phyloP scores from a whole-genome alignment of 1,139 yeast genomes.

The Zygoascus meyerae region DNA sequence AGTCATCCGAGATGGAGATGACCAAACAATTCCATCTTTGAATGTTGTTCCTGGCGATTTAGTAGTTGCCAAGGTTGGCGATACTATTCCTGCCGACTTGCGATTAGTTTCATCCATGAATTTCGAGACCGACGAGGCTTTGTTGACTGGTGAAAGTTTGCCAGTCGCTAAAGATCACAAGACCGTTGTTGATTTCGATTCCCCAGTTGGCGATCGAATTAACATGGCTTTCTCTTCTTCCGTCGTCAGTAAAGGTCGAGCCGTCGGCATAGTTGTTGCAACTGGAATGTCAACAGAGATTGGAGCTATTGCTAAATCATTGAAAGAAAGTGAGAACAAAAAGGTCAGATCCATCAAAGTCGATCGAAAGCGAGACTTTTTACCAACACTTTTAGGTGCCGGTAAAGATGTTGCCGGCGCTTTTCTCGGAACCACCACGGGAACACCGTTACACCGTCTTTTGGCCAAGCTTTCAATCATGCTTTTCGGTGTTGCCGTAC shows the following conservation, averaged over 20 bases:
- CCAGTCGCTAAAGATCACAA: conserved; percentile 58
- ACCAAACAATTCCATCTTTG: conserved; percentile 53
- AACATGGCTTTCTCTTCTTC: conserved; percentile 72
- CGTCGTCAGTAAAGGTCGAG: conserved; percentile 71
- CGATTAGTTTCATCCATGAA: conserved; percentile 57
- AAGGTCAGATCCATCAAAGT: conserved; percentile 29
- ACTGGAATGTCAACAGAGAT: conserved; percentile 73
- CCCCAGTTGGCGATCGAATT: conserved; percentile 71
- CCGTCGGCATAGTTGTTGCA: conserved; percentile 56
- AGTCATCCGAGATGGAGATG: conserved; percentile 60
- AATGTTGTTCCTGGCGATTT: conserved; percentile 79
- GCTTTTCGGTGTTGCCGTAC: conserved; percentile 63
- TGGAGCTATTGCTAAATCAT: conserved; percentile 67
- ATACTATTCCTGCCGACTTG: conserved; percentile 73
- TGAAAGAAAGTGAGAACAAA: conserved; percentile 39
- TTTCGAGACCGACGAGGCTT: conserved; percentile 76
- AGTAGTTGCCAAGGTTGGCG: conserved; percentile 62
- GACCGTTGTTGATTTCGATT: conserved; percentile 40
- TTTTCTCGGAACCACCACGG: conserved; percentile 66
- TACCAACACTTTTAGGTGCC: conserved; percentile 43
- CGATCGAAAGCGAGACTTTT: conserved; percentile 43
- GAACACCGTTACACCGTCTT: conserved; percentile 69
- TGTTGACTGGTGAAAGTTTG: conserved; percentile 73
- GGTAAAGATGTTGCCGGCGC: conserved; percentile 52
- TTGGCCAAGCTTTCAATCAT: conserved; percentile 65